Conservation (phyloP, 331 rosid species). For the Ulmus americana region DNA sequence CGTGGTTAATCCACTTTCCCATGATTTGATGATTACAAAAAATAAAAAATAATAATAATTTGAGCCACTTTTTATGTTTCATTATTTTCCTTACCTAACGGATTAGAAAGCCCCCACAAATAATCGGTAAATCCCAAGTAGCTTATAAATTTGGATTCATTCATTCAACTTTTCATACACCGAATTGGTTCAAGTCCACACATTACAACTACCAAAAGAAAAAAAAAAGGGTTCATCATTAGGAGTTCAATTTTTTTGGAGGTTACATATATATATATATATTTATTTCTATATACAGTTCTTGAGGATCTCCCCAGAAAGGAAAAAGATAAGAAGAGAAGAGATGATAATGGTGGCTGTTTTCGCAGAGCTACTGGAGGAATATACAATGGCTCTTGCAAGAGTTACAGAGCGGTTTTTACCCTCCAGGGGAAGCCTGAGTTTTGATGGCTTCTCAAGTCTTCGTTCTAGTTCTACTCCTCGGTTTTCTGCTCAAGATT, state of each 20-base stretch:
- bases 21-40: constrained; percentile 24
- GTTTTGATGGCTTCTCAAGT: constrained; percentile 26
- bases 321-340: neutral
- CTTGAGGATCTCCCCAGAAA: neutral
- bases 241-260: too few relatives aligned
- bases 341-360: constrained; percentile 62
- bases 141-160: constrained; percentile 25
- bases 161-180: neutral
- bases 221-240: too few relatives aligned
- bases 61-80: neutral
- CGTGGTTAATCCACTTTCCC: neutral
- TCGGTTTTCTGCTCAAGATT: constrained; percentile 17
- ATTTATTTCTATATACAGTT: neutral
- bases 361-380: constrained; percentile 48
- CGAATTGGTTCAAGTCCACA: neutral
- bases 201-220: constrained; percentile 1
- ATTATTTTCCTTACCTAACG: constrained; percentile 14
- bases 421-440: constrained; percentile 15
- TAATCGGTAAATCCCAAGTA: neutral
- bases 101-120: too few relatives aligned
- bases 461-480: constrained; percentile 27
- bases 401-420: constrained; percentile 37
- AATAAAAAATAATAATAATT: too few relatives aligned
- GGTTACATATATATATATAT: neutral
- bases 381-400: constrained; percentile 39